A percentile compares a stretch with the other conserved stretches of the same genome.
Conservation (phyloP, 371 early-diverging fungal species). For the Mucor saturninus region DNA sequence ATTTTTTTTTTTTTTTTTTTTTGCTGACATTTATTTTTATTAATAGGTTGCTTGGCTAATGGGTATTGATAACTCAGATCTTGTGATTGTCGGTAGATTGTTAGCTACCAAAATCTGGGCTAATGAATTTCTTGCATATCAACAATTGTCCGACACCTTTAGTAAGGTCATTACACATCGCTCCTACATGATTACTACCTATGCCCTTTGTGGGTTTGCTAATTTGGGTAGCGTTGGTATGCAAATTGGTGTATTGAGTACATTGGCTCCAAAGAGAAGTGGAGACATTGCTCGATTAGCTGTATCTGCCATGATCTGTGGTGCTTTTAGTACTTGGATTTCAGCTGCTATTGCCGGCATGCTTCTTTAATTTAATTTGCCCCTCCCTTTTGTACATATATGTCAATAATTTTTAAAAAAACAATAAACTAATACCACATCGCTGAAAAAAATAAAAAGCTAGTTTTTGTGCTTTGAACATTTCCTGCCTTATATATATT, state of each 20-base stretch:
- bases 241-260: conserved; percentile 81
- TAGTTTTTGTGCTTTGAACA: too few species aligned
- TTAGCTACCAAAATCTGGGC: conserved; percentile 88
- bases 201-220: conserved; percentile 90
- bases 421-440: too few species aligned
- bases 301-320: conserved; percentile 81
- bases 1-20: not conserved
- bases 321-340: conserved; percentile 82
- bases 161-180: conserved; percentile 44
- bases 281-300: conserved; percentile 79
- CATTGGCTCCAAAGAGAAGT: conserved; percentile 82
- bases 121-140: conserved; percentile 92
- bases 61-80: conserved; percentile 71
- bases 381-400: not conserved
- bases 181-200: conserved; percentile 64
- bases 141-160: conserved; percentile 42
- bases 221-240: conserved; percentile 89
- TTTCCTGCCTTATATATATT: too few species aligned
- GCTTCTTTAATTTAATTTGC: conserved; percentile 50
- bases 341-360: conserved; percentile 87
- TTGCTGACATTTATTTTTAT: too few species aligned
- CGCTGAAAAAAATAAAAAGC: too few species aligned
- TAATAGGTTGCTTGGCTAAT: conserved; percentile 76
- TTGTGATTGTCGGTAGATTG: conserved; percentile 70
- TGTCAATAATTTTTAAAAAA: too few species aligned